A percentile compares a stretch with the other conserved stretches of the same genome.
These are phyloP conservation scores for Verticillium zaregamsianum DNA, from an alignment of 2,329 filamentous ascomycete species.

Conservation along the genomic window DNA sequence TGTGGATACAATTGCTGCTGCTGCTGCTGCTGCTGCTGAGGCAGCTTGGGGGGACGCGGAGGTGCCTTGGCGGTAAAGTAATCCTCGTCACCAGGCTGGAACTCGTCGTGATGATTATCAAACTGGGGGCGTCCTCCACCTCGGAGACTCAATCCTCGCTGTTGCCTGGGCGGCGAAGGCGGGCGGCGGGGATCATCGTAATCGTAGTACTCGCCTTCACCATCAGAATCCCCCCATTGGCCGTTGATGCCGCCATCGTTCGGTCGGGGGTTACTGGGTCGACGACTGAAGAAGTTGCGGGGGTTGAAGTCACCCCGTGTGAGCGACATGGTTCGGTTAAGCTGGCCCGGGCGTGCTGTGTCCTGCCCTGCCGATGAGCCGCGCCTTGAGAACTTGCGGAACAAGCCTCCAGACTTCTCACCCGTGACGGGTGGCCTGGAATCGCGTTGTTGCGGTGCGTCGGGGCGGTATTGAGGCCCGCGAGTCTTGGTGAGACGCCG, in stretches of 20 bases:
- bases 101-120: constrained; percentile 35
- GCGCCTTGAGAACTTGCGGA: constrained; percentile 33
- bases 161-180: constrained; percentile 7
- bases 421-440: constrained; percentile 47
- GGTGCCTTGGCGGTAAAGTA: constrained; percentile 39
- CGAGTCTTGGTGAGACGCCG: constrained; percentile 40
- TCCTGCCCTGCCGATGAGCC: constrained; percentile 25
- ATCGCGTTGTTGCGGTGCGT: constrained; percentile 33
- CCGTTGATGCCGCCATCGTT: constrained; percentile 55
- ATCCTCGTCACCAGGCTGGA: constrained; percentile 50
- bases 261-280: constrained; percentile 32
- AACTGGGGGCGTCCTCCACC: constrained; percentile 27
- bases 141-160: constrained; percentile 22
- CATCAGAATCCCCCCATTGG: constrained; percentile 41
- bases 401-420: constrained; percentile 18
- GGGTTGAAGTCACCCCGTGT: constrained; percentile 48
- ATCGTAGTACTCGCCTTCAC: constrained; percentile 30
- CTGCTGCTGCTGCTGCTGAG: constrained; percentile 5
- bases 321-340: constrained; percentile 58
- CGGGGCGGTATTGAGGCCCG: constrained; percentile 29
- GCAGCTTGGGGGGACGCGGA: constrained; percentile 3
- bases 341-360: constrained; percentile 26
- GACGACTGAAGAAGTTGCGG: constrained; percentile 34
- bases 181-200: constrained; percentile 20
- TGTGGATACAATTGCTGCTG: not conserved